Conservation (phyloP, 2,329 filamentous ascomycete genomes). For the Cladosporium oxysporum region DNA sequence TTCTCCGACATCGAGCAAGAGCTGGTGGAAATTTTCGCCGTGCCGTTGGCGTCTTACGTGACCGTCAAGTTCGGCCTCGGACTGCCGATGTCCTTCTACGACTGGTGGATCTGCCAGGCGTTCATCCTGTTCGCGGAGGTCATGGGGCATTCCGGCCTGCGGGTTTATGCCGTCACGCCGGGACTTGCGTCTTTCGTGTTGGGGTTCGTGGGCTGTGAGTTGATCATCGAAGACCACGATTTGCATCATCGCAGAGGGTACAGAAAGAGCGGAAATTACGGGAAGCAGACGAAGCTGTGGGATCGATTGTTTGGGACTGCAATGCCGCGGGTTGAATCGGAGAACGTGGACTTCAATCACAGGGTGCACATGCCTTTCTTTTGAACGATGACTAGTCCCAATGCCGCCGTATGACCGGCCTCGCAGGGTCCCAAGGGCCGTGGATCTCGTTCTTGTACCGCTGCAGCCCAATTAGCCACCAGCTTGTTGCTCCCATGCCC, state of each 20-base stretch:
- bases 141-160: conserved; percentile 44
- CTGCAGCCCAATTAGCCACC: conserved; percentile 96
- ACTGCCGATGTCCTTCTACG: conserved; percentile 50
- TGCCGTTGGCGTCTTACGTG: conserved; percentile 39
- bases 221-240: conserved; percentile 48
- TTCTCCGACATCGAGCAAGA: conserved; percentile 47
- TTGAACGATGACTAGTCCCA: conserved; percentile 7
- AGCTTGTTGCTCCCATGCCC: conserved; percentile 89
- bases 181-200: conserved; percentile 41
- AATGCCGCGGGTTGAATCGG: conserved; percentile 38
- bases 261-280: conserved; percentile 43
- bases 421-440: conserved; percentile 94
- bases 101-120: conserved; percentile 51
- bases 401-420: conserved; percentile 75
- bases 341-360: not conserved
- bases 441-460: conserved; percentile 99
- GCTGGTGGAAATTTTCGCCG: not conserved
- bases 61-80: conserved; percentile 45
- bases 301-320: conserved; percentile 43
- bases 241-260: conserved; percentile 44
- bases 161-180: conserved; percentile 40
- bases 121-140: conserved; percentile 47
- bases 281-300: conserved; percentile 45
- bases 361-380: not conserved
- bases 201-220: conserved; percentile 37